Base-by-base conservation (phyloP, 805 yeast species). In the Pichia nanzhaoensis region DNA sequence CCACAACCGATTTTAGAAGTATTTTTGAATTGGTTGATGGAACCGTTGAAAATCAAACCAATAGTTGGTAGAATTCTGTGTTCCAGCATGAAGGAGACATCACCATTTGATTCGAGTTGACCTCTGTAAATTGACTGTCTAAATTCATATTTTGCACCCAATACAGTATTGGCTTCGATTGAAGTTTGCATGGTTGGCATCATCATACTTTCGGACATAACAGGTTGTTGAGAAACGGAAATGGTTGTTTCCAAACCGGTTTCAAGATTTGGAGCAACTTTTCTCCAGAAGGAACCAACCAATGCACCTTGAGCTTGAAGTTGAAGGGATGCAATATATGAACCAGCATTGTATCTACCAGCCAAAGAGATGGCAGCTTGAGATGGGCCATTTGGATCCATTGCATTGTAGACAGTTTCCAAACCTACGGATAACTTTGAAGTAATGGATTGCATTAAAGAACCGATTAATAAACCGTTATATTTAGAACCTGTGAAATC, bases 111-210 rank as follows among this genome's bases (percentile, higher is more conserved):
- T 70, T 89, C 96, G 51, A 93, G 62, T 68, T 90, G 95, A 61
- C 97, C 96, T 70, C 99, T 82, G 79, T 89, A 89, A 44, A 88
- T 82, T 47, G 95, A 83, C 69, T 88, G 95, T 73, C 97, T 88
- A 77, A 88, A 93, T 73, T 93, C 98, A 69, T 91, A 91, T 71
- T 91, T 93, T 59, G 96, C 95, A 69, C 97, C 99, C 47, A 91
- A 64, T 49, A 96, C 85, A 57, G 99, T 90, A 59, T 78, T 76
- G 61, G 95, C 98, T 63, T 91, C 96, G 48, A 90, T 74, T 37
- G 83, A 80, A 30, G 95, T 86, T 64, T 86, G 88, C 57, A 81
- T 78, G 52, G 85, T 79, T 61, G 91, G 84, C 44, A 80, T 75
- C 58, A 88, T 87, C 74, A 82, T 74, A 16, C 41, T 31, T 66